Percentiles rank a stretch among this genome's conserved stretches.
These are phyloP conservation scores for Aspergillus oerlinghausenensis DNA, from an alignment of 2,329 filamentous ascomycete species.

Conservation along the genomic window DNA sequence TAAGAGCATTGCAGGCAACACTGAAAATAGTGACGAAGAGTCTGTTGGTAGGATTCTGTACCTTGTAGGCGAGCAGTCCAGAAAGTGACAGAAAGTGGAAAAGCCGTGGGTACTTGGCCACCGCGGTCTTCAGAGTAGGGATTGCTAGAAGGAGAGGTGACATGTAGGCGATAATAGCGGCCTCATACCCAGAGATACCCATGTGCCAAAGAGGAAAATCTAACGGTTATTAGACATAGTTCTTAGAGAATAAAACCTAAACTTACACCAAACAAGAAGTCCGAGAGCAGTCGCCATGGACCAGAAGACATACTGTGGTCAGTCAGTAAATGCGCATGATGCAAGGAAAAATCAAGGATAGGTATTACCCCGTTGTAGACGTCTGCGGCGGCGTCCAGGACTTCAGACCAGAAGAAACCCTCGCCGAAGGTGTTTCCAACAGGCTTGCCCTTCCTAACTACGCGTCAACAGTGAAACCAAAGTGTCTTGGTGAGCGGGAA, in stretches of 20 bases:
- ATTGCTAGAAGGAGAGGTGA: slow-evolving; percentile 76
- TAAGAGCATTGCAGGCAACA: slow-evolving; percentile 72
- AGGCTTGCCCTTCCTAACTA: slow-evolving; percentile 67
- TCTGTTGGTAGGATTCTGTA: slow-evolving; percentile 67
- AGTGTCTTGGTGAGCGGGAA: slow-evolving; percentile 22
- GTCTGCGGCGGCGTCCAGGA: slow-evolving; percentile 78
- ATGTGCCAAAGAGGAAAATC: slow-evolving; percentile 98
- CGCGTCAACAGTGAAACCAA: slow-evolving; percentile 18
- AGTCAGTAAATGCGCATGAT: slow-evolving; percentile 19
- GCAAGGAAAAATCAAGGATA: not conserved
- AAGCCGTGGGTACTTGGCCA: slow-evolving; percentile 64
- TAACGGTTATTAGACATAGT: slow-evolving; percentile 32
- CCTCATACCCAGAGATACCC: slow-evolving; percentile 96
- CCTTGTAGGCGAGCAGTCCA: slow-evolving; percentile 74
- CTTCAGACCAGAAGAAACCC: slow-evolving; percentile 67
- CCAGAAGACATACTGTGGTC: slow-evolving; percentile 81
- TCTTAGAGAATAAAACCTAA: not conserved
- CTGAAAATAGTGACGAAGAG: slow-evolving; percentile 78
- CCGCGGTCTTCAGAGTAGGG: slow-evolving; percentile 61
- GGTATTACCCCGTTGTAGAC: slow-evolving; percentile 78
- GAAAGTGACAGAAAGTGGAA: slow-evolving; percentile 73
- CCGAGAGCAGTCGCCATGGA: slow-evolving; percentile 86
- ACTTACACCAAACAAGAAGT: slow-evolving; percentile 87
- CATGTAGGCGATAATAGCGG: slow-evolving; percentile 76
- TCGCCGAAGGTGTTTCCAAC: slow-evolving; percentile 65